A percentile compares a stretch with the other conserved stretches of the same genome.
These are phyloP conservation scores for Cornus controversa DNA, from an alignment of 148 eudicot genomes.

Conservation along the genomic window DNA sequence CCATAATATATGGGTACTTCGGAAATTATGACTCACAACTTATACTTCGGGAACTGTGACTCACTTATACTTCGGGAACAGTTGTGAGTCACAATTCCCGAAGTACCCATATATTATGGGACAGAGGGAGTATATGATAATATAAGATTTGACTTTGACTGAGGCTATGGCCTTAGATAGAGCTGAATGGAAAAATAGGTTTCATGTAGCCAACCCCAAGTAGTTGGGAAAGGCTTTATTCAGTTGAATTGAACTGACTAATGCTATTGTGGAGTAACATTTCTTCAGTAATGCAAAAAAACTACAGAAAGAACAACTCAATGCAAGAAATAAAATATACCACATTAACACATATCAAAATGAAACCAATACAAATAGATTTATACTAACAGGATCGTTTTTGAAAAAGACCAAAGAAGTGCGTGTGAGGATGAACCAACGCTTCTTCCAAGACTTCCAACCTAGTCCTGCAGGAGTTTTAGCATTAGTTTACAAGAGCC, in stretches of 20 bases:
- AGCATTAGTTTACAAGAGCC: not conserved
- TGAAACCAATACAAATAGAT: slow-evolving; percentile 7
- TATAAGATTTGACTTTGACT: no score
- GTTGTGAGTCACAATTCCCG: no score
- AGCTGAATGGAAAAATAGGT: no score
- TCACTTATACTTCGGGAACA: no score
- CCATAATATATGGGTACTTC: no score
- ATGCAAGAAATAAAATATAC: not conserved
- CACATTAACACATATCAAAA: slow-evolving; percentile 5
- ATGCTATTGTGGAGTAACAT: not conserved
- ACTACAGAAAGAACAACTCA: not conserved
- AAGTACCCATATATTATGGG: no score
- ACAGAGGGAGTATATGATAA: no score
- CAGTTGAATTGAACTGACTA: not conserved
- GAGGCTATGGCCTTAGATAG: no score
- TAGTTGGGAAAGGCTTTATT: not conserved
- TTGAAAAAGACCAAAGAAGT: slow-evolving; percentile 96
- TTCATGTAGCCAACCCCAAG: not conserved
- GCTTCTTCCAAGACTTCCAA: slow-evolving; percentile 99
- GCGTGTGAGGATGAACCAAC: slow-evolving; percentile 97
- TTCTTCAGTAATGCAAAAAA: not conserved
- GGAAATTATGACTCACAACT: no score
- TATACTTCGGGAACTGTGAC: no score
- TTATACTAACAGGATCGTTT: slow-evolving; percentile 86
- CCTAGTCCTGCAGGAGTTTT: slow-evolving; percentile 78